Conservation (phyloP, 176 grass and related monocot genomes). For the Musa itinerans region DNA sequence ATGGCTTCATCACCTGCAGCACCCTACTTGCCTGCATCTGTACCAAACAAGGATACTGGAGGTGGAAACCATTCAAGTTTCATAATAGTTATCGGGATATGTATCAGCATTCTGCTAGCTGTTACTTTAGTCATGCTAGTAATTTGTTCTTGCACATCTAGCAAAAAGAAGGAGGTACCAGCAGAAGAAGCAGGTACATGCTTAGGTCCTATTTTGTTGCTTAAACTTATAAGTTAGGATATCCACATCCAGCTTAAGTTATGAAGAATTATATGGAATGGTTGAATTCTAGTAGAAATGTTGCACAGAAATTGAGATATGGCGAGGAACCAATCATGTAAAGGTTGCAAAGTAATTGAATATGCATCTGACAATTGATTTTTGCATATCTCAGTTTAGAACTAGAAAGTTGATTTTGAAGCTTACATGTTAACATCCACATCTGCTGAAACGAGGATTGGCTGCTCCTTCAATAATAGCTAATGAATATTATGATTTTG, state of each 20-base stretch:
- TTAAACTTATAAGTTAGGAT: constrained; percentile 5
- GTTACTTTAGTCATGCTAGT: constrained; percentile 47
- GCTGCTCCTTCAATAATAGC: too few species aligned
- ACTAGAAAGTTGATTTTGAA: too few species aligned
- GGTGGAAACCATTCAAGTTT: constrained; percentile 39
- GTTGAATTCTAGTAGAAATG: background rate
- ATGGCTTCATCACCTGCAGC: constrained; percentile 46
- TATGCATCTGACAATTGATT: background rate
- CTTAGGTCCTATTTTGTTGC: constrained; percentile 17
- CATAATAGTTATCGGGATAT: constrained; percentile 58
- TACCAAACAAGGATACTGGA: constrained; percentile 12
- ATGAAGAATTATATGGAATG: background rate
- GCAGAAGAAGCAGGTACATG: constrained; percentile 62
- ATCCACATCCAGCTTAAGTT: background rate
- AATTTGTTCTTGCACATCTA: constrained; percentile 61
- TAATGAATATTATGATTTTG: too few species aligned
- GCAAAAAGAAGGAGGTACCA: constrained; percentile 47
- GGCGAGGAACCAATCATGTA: background rate
- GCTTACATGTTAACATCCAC: too few species aligned
- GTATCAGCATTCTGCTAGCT: constrained; percentile 53
- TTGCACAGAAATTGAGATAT: background rate
- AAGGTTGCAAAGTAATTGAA: background rate
- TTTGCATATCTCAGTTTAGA: background rate
- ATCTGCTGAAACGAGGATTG: too few species aligned
- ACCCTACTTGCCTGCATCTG: constrained; percentile 22